Base-by-base conservation (phyloP, 148 eudicot genomes). In the Cornus kousa region DNA sequence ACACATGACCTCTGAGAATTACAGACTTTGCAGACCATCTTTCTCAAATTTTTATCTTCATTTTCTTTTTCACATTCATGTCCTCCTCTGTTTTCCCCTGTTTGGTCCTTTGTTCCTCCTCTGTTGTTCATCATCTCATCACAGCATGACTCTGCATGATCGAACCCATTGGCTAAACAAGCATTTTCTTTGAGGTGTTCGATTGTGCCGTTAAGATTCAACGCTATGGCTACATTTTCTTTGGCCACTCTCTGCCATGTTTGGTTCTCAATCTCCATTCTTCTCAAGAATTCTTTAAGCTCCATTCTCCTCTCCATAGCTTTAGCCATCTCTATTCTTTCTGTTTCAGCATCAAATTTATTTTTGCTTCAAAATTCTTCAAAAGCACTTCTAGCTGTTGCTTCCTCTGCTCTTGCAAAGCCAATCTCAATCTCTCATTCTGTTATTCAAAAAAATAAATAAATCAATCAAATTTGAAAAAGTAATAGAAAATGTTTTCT, bases 111-210 rank as follows among this genome's bases (percentile, higher is more conserved):
- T 4, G n/a, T 37, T 48, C 31, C 74, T 14, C 68, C 46, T 28
- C 59, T 9, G 37, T 73, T 9, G 37, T 73, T n/a, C 50, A 40
- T 69, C 43, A 59, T 35, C 37, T 8, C 70, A 48, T 82, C 78
- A 71, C 93, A 94, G 76, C 93, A 88, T 0, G 97, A 94, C 64
- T 87, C 88, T 17, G 89, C 89, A 67, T 94, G 97, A 3, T 87
- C 93, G 0, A 82, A 84, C 2, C 48, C 88, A 73, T 86, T 78
- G 19, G 82, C 48, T 11, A 48, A 62, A 72, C 74, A 62, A 22
- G 73, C 87, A 55, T 76, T 85, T 62, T 89, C 87, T 64, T 72
- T 88, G 17, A 91, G 80, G 65, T 89, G 86, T 39, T 87, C 83
- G 16, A 94, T 79, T 37, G 87, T 53, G 67, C 80, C 82, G 82